Base-by-base conservation (phyloP, 352 stramenopile genomes). In the Pythium aristosporum region DNA sequence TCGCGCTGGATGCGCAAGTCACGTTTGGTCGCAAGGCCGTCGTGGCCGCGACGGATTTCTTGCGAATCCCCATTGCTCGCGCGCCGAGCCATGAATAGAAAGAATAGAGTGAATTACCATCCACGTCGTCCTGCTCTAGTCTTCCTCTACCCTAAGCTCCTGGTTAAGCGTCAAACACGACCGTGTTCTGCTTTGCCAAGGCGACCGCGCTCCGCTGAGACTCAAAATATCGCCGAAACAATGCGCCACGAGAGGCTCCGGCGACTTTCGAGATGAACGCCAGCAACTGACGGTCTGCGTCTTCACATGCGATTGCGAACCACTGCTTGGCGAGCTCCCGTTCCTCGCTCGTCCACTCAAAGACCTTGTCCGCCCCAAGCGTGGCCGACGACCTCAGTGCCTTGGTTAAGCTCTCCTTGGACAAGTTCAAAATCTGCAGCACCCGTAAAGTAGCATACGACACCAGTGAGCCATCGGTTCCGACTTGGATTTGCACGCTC, bases 41-140 rank as follows among this genome's bases (percentile, higher is more conserved):
- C 52, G 57, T 96, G 10, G 72, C 84, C 21, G 87, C 82, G 20
- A 88, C 76, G 8, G 87, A 96, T 53, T 94, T 95, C 49, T 57
- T 96, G 61, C 78, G 84, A 5, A 88, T 96, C 52, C 75, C 80
- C 3, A 80, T 96, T n/a, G 79, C 84, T 3, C 72, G 79, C 4
- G 65, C 46, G 36, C 75, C 76, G 3, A 75, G 88, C 41, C 67
- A 67, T 16, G 47, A 36, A 57, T 65, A 61, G 56, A 69, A 39
- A 8, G 21, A 42, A 65, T 55, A 65, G 28, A 60, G 11, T 54
- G 23, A 54, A 12, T 18, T 34, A 20, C 10, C 21, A 28, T 28
- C 43, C 20, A 30, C 18, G 0, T 13, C 11, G 34, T 13, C 34
- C 11, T 39, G 34, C 16, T 55, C 16, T 59, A 42, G 37, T 16